Evolutionary conservation across 2,329 filamentous ascomycete species (phyloP).

Genomic region (Hyphodiscus sp.): DNA sequence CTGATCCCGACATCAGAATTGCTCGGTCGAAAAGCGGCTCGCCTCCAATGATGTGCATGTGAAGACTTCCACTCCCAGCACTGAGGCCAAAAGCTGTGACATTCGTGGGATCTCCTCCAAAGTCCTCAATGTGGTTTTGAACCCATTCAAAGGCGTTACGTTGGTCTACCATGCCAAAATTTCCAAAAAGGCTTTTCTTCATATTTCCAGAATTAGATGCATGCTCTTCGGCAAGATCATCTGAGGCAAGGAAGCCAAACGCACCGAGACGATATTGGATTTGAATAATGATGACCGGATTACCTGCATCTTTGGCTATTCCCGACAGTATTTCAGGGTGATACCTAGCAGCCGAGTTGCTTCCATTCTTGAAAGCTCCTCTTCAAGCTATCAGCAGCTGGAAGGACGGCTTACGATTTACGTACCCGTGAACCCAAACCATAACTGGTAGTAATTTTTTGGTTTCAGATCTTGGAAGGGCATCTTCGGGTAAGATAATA

Average conservation of each 20-base stretch:
- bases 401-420: neutral
- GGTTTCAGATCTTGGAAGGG: neutral
- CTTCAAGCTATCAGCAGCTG: neutral
- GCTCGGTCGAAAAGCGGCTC: neutral
- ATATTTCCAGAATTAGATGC: constrained; percentile 37
- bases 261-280: constrained; percentile 26
- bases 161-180: neutral
- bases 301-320: neutral
- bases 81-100: constrained; percentile 33
- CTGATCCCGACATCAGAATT: neutral
- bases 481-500: constrained; percentile 27
- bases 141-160: constrained; percentile 47
- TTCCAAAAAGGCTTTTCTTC: neutral
- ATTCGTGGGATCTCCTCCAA: constrained; percentile 45
- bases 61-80: neutral
- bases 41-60: neutral
- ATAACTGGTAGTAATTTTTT: constrained; percentile 5
- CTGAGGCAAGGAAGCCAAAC: constrained; percentile 32
- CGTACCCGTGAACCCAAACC: constrained; percentile 12
- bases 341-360: constrained; percentile 9
- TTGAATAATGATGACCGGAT: constrained; percentile 35
- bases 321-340: constrained; percentile 1
- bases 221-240: constrained; percentile 9
- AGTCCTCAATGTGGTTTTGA: constrained; percentile 43
- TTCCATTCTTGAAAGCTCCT: constrained; percentile 9